Evolutionary conservation across 148 eudicot genomes (phyloP), one percentile per base, ranked within the genome.

Genomic region (Nepenthes mirabilis): DNA sequence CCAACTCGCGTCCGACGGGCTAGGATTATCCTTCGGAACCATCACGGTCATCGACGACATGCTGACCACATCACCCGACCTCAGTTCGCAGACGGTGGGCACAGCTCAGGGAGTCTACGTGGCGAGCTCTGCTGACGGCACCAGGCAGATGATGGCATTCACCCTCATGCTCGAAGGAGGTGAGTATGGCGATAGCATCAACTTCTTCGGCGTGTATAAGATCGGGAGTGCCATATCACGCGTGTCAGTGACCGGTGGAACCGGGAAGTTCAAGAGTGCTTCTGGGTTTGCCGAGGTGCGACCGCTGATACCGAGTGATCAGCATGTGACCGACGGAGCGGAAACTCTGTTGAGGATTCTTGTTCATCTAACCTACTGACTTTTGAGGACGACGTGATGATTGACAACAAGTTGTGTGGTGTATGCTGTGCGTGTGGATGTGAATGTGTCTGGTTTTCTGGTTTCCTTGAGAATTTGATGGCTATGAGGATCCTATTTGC

Each of bases 121-220:
- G 0, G 89, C 97, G 0, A 93, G 96, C 75, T 93, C 99, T 8
- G 91, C 83, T 6, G 85, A 86, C 7, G 97, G 96, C 34, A 61
- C 72, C 33, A 77, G 85, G 9, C 99, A 93, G 67, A 80, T 93
- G 89, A 93, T 93, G 99, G 79, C 91, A 8, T 93, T 93, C 67
- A 93, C 91, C 1, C 95, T 89, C 34, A 72, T 93, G 91, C 77
- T 93, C 53, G 99, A 93, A 66, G 99, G 99, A 11, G 99, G 99
- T 13, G 99, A 93, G 52, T 93, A 86, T 49, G 99, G 96, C 1
- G 99, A 93, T 58, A 93, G 97, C 63, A 74, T 93, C 56, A 93
- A 93, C 77, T 86, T 93, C 65, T 93, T 84, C 43, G 96, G 96
- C 1, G 88, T 93, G n/a, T 93, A 75, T 51, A 84, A 56, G 80